These are phyloP conservation scores for Neolentinus lepideus DNA, from an alignment of 1,284 basidiomycete genomes.

Conservation along the genomic window DNA sequence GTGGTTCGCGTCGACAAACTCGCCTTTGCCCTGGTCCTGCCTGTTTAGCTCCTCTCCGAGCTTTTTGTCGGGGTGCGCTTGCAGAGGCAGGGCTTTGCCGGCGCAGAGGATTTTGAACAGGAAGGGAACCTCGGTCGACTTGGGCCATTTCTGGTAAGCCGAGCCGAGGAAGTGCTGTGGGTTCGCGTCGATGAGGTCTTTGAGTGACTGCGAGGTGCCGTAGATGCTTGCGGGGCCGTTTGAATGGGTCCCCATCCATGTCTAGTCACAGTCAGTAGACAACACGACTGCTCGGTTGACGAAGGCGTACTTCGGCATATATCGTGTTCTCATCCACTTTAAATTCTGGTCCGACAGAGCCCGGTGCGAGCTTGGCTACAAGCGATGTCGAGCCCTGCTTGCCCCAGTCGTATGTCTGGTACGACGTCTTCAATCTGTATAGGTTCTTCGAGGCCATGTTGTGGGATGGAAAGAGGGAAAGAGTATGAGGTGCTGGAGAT, in stretches of 20 bases:
- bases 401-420: conserved; percentile 14
- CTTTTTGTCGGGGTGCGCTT: conserved; percentile 62
- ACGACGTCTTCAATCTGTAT: conserved; percentile 9
- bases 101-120: conserved; percentile 58
- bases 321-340: conserved; percentile 7
- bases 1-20: conserved; percentile 48
- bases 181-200: conserved; percentile 29
- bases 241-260: conserved; percentile 70
- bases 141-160: conserved; percentile 30
- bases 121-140: conserved; percentile 35
- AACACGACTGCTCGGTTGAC: not conserved
- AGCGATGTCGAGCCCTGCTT: conserved; percentile 11
- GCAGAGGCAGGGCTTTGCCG: conserved; percentile 57
- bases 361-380: conserved; percentile 11
- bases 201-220: conserved; percentile 21
- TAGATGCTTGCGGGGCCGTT: conserved; percentile 40
- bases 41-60: conserved; percentile 43
- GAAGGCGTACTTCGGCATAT: conserved; percentile 13
- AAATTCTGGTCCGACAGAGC: conserved; percentile 9
- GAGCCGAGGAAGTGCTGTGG: conserved; percentile 29
- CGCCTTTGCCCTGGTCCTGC: conserved; percentile 31
- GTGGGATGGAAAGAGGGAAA: not conserved
- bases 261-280: conserved; percentile 20
- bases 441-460: conserved; percentile 1
- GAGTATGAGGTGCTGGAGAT: not conserved